Evolutionary conservation across 192 early-diverging fungal genomes (phyloP), one percentile per base, ranked within the genome.

Genomic region (Backusella australiensis): DNA sequence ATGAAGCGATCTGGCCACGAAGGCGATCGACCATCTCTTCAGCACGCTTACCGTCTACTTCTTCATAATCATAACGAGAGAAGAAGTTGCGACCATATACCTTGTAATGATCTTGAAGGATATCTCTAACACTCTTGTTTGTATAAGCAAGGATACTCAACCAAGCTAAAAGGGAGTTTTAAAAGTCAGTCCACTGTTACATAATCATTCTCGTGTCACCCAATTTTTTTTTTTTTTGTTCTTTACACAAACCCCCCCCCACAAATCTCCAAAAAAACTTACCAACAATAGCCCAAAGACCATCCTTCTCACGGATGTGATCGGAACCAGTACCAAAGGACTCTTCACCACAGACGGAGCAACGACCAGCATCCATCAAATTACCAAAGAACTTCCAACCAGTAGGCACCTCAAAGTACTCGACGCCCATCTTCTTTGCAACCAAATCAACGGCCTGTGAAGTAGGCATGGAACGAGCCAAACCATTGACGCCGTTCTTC

Each of bases 241-340:
- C 38, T 12, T 21, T 21, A 56, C n/a, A 59, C 21, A 59, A 26
- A 59, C n/a, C 53, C 53, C 35, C 41, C 41, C 42, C 46, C 46
- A 49, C 46, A 49, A 15, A 49, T 49, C 46, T 49, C 46, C 46
- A 49, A 49, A 6, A 49, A 49, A 41, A 67, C 80, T 67, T 82
- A 93, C 92, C 90, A 36, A 99, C 80, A 66, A 98, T 84, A 29
- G 98, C 98, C 98, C 98, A 99, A 69, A 99, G 83, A 65, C 98
- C 98, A 85, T 99, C 98, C 87, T 99, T 99, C 81, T 99, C 98
- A 69, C 98, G 95, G 70, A 99, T 97, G 73, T 98, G 97, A 84
- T 98, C 97, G 0, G 96, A 97, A 69, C 98, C 98, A 15, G 98
- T 99, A 69, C 98, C 98, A 83, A 99, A 99, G 6, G 92, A 94